A percentile compares a stretch with the other conserved stretches of the same genome.
phyloP scores from a whole-genome alignment of 768 basidiomycete genomes.

The Lactarius trivialis region DNA sequence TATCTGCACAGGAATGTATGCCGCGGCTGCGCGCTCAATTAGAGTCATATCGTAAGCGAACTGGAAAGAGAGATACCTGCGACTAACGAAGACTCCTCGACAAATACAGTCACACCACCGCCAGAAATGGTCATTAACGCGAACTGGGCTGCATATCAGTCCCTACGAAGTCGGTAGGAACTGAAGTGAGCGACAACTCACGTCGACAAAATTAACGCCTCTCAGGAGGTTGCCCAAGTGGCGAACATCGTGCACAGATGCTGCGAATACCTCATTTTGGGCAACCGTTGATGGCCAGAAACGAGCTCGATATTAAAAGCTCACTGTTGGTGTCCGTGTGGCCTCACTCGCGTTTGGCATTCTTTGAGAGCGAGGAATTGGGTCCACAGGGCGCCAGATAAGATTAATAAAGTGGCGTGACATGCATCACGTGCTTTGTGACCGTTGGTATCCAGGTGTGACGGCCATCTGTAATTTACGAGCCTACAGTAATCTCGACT shows the following conservation, averaged over 20 bases:
- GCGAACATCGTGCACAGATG: constrained; percentile 75
- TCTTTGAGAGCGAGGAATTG: neutral
- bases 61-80: constrained; percentile 46
- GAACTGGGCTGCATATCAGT: constrained; percentile 37
- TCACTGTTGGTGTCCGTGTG: constrained; percentile 10
- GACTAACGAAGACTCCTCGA: constrained; percentile 79
- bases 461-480: too few species aligned
- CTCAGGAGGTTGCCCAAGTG: constrained; percentile 73
- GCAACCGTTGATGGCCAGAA: neutral
- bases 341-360: constrained; percentile 1
- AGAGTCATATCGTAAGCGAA: neutral
- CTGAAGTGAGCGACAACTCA: constrained; percentile 36
- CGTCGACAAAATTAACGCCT: constrained; percentile 76
- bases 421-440: neutral
- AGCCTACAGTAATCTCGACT: neutral
- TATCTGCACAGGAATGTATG: constrained; percentile 69
- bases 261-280: constrained; percentile 47
- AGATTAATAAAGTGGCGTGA: neutral
- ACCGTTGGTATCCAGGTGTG: neutral
- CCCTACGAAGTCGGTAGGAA: neutral
- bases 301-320: neutral
- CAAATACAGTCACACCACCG: constrained; percentile 66
- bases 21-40: constrained; percentile 53
- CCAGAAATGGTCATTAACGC: constrained; percentile 68
- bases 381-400: neutral